Conservation (phyloP, 148 eudicot species). For the Rheum nobile region DNA sequence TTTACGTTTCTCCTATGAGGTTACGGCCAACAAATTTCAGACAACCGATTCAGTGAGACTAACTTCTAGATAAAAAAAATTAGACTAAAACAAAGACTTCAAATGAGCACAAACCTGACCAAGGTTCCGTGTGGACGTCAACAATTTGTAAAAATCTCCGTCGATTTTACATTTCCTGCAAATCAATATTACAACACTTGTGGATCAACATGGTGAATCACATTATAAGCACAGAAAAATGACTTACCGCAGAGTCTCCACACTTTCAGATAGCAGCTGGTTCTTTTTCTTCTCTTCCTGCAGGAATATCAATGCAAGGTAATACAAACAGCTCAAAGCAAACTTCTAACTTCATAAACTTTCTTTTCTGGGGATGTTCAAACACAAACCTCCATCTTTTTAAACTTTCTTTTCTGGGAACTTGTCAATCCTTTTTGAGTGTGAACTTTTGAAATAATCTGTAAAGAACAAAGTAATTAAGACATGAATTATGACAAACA, state of each 20-base stretch:
- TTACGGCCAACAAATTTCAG: conserved; percentile 39
- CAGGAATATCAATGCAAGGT: no score
- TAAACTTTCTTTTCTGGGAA: conserved; percentile 66
- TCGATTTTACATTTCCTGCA: conserved; percentile 55
- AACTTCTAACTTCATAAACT: no score
- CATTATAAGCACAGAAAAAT: neutral
- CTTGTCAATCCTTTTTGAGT: conserved; percentile 29
- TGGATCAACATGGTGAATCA: neutral
- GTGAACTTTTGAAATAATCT: conserved; percentile 18
- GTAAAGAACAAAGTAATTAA: conserved; percentile 7
- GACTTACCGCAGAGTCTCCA: conserved; percentile 61
- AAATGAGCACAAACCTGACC: conserved; percentile 56
- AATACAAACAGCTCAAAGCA: no score
- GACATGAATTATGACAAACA: neutral
- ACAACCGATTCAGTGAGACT: neutral
- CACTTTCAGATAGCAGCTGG: conserved; percentile 46
- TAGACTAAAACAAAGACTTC: no score
- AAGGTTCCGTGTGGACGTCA: conserved; percentile 58
- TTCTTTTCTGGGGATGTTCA: no score
- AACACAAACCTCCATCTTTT: conserved; percentile 57
- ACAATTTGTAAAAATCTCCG: conserved; percentile 52
- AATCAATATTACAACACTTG: conserved; percentile 6
- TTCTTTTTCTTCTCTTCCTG: conserved; percentile 74
- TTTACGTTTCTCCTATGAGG: conserved; percentile 53
- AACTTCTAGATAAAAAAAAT: no score